phyloP scores from a whole-genome alignment of 805 yeast genomes.

The Candida succiphila region DNA sequence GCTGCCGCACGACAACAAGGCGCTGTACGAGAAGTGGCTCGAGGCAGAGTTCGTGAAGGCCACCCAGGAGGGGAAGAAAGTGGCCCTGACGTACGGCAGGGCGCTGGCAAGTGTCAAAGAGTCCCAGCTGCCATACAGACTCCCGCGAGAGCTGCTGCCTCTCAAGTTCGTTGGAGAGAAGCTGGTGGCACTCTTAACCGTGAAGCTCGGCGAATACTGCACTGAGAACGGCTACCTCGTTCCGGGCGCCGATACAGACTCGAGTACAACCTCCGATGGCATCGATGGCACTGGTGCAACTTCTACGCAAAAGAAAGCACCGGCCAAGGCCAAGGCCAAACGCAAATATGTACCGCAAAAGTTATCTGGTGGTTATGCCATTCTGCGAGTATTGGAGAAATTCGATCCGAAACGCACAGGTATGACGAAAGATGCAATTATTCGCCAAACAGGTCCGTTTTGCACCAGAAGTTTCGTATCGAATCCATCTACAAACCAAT shows the following conservation, averaged over 20 bases:
- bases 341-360: conserved; percentile 56
- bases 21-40: conserved; percentile 47
- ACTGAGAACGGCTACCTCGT: conserved; percentile 31
- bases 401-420: conserved; percentile 44
- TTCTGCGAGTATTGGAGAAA: conserved; percentile 48
- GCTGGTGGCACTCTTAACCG: conserved; percentile 41
- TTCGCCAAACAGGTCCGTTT: conserved; percentile 40
- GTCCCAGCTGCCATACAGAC: conserved; percentile 33
- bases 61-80: conserved; percentile 40
- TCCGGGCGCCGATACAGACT: too few relatives aligned
- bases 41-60: conserved; percentile 37
- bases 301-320: conserved; percentile 27
- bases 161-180: conserved; percentile 68
- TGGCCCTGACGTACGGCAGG: conserved; percentile 39
- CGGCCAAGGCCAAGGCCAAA: conserved; percentile 3
- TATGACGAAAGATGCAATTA: conserved; percentile 50
- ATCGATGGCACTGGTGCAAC: too few relatives aligned
- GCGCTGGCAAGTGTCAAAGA: conserved; percentile 45
- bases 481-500: conserved; percentile 52
- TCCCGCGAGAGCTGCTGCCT: conserved; percentile 47
- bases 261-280: too few relatives aligned
- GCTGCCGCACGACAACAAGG: conserved; percentile 37
- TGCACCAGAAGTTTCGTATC: conserved; percentile 48
- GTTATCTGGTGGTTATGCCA: conserved; percentile 81
- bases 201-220: conserved; percentile 45